phyloP scores from a whole-genome alignment of 768 basidiomycete species.

The Leucosporidium scottii region DNA sequence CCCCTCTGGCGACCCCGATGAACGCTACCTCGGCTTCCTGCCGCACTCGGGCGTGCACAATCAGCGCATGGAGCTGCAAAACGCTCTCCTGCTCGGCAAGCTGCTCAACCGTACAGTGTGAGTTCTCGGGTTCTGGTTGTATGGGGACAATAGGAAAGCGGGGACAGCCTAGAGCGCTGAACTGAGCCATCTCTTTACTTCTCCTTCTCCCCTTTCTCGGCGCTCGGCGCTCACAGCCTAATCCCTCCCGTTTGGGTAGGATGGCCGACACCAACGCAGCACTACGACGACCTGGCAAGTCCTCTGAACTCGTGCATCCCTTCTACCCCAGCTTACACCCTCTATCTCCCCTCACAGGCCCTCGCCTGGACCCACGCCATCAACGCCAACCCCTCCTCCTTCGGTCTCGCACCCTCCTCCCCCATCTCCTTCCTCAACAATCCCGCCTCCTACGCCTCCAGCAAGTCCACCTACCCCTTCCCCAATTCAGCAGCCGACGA shows the following conservation, averaged over 20 bases:
- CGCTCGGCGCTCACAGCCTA: constrained; percentile 40
- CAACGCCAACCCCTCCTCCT: constrained; percentile 14
- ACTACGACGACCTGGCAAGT: constrained; percentile 49
- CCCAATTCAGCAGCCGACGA: constrained; percentile 18
- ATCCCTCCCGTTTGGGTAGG: constrained; percentile 68
- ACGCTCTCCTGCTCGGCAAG: constrained; percentile 61
- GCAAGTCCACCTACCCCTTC: constrained; percentile 7
- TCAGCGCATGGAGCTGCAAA: constrained; percentile 75
- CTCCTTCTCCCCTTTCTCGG: background rate
- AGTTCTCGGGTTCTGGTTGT: no score
- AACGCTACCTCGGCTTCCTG: constrained; percentile 61
- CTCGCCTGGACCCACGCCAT: constrained; percentile 27
- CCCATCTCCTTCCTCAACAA: background rate
- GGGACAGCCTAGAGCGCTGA: no score
- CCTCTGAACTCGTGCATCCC: constrained; percentile 35
- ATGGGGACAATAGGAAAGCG: no score
- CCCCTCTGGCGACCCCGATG: constrained; percentile 35
- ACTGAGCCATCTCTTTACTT: background rate
- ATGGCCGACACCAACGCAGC: constrained; percentile 54
- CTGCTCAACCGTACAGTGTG: constrained; percentile 56
- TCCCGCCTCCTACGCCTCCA: constrained; percentile 6
- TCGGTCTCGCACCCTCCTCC: constrained; percentile 3
- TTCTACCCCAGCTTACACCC: background rate
- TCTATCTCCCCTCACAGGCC: constrained; percentile 10
- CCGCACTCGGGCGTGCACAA: constrained; percentile 81